Base-by-base conservation (phyloP, 164 flowering plant genomes). In the Paratinospora sagittata region DNA sequence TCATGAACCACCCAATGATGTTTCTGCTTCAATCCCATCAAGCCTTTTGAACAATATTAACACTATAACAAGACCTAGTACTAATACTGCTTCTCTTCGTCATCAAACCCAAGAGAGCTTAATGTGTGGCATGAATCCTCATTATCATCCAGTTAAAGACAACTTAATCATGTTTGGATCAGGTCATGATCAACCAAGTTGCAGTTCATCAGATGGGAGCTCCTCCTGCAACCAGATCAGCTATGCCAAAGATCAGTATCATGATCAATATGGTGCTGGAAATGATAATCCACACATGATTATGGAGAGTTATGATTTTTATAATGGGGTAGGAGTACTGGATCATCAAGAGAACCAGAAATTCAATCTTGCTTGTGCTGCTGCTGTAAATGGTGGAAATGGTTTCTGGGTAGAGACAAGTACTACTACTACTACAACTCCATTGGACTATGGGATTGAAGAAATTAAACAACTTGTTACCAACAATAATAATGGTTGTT, bases 201-300 rank as follows among this genome's bases (percentile, higher is more conserved):
- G 80, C 65, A 78, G 76, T 65, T 83, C 82, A 23, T 80, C 82
- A 62, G 80, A 80, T 74, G 81, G 85, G 47, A 76, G 82, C 37
- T 72, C 23, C 0, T 11, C 49, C 9, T 30, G 75, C 61, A 71
- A 66, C 57, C 76, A 73, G 26, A 70, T 76, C 41, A 73, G 68
- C 70, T 76, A 65, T 67, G 69, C 68, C 8, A 68, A 62, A 12
- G 70, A 62, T 39, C 52, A 34, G 14, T 71, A 78, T 8, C 30
- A 49, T 76, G 68, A 72, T 30, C 41, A 69, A 8, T 39, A 71
- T 70, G 65, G 63, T 60, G 39, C 1, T 69, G 27, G 2, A 60
- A 61, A 21, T 45, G 60, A 61, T 30, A 19, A 55, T 68, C 71
- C 64, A 4, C 73, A 76, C 6, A 65, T 75, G 69, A 70, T 41